Base-by-base conservation (phyloP, 768 basidiomycete genomes). In the Omphalotus guepiniiformis region DNA sequence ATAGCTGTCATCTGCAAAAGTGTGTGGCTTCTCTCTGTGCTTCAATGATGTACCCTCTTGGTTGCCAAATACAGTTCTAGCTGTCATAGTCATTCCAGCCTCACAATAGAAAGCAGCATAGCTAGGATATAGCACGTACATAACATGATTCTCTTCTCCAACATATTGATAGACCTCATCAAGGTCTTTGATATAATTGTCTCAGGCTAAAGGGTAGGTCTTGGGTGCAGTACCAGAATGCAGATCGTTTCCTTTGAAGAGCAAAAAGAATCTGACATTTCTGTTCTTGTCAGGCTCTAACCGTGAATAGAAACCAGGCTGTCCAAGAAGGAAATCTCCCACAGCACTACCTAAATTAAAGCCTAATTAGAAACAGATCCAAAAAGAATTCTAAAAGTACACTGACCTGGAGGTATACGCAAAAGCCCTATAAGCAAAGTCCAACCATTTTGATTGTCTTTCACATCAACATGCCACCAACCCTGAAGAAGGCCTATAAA, bases 231-330 rank as follows among this genome's bases (percentile, higher is more conserved):
- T 39, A 15, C 49, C 49, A 15, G 49, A 49, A 30, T 51, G 49
- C 5, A 51, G 23, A 30, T 51, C 45, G 49, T 51, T 51, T 13
- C 49, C 49, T 28, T 51, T 47, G 23, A 51, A 39, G 12, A 51
- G 7, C 6, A 51, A 35, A 25, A 47, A 36, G 26, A 37, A 9
- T 6, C 19, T n/a, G 13, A 47, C 23, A 7, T 13, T 9, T 19
- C 46, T 46, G 9, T 43, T 27, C 9, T 13, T 28, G 7, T n/a
- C 25, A 18, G 27, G 21, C 36, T 41, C 15, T 21, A 13, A 8
- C 6, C 42, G 46, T 21, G 34, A 23, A 36, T 51, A 51, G 15
- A 51, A 19, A 12, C 47, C 45, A 29, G 23, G 32, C 11, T 46
- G 32, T n/a, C 43, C 49, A 13, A 47, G 36, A 7, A 39, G 12